Evolutionary conservation across 345 rosid species (phyloP).

Genomic region (Aurinia saxatilis): DNA sequence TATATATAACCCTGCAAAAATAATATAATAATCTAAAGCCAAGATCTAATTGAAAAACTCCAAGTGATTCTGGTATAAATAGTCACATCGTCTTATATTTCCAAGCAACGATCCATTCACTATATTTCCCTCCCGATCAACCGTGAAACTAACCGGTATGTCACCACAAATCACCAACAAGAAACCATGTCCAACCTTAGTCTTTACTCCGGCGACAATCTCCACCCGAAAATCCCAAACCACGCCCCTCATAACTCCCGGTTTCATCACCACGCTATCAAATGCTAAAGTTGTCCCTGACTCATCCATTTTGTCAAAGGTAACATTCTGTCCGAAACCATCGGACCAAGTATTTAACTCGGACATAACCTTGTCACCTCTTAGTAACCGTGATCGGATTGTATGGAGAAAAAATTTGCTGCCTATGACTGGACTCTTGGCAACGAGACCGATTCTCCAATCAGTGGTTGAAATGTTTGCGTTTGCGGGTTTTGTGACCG

Average conservation of each 20-base stretch:
- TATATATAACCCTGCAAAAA: too few relatives aligned
- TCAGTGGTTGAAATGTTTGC: slow-evolving; percentile 5
- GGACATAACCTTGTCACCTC: slow-evolving; percentile 5
- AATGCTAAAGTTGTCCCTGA: not conserved
- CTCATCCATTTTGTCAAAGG: not conserved
- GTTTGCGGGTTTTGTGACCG: slow-evolving; percentile 1
- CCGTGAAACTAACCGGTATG: slow-evolving; percentile 3
- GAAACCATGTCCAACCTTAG: not conserved
- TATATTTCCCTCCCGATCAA: not conserved
- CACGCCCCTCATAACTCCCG: too few relatives aligned
- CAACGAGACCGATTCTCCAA: slow-evolving; percentile 6
- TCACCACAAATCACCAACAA: not conserved
- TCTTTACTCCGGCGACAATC: not conserved
- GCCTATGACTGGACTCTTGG: not conserved
- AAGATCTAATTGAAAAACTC: too few relatives aligned
- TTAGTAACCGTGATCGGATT: slow-evolving; percentile 4
- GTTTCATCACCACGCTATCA: too few relatives aligned
- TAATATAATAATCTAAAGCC: too few relatives aligned
- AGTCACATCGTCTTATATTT: too few relatives aligned
- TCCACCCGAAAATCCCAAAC: not conserved
- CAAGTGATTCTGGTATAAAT: not conserved
- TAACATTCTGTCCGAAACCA: not conserved
- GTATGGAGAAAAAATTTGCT: not conserved
- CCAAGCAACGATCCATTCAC: not conserved
- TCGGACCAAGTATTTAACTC: not conserved